phyloP scores from a whole-genome alignment of 257 asterid genomes.

The Solanum paucissectum region DNA sequence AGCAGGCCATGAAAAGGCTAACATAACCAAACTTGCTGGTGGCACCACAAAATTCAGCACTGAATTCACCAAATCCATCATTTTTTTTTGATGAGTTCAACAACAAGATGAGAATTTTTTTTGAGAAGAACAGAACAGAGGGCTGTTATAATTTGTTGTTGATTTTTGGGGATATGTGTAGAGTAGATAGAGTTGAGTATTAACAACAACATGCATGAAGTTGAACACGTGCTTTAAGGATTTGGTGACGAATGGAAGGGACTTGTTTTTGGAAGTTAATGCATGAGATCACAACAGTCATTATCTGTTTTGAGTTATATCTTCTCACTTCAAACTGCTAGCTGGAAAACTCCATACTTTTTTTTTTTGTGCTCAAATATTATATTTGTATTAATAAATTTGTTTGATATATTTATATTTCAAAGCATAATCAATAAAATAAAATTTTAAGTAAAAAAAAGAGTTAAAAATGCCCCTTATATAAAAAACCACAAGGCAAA shows the following conservation, averaged over 20 bases:
- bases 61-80: conserved; percentile 39
- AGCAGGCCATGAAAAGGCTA: conserved; percentile 89
- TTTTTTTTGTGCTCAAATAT: no score
- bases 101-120: no score
- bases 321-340: neutral
- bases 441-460: no score
- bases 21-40: conserved; percentile 75
- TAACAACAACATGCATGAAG: neutral
- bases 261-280: neutral
- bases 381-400: no score
- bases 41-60: conserved; percentile 62
- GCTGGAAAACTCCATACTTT: neutral
- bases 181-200: neutral
- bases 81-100: neutral
- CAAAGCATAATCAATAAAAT: no score
- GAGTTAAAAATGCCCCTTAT: neutral
- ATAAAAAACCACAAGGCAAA: neutral
- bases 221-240: neutral
- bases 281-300: neutral
- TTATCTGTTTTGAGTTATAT: neutral
- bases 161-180: neutral
- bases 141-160: neutral
- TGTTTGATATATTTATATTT: no score
- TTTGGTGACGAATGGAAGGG: neutral
- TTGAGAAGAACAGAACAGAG: no score